Conservation (phyloP, 2,329 filamentous ascomycete genomes). For the Ceratocystis smalleyi region DNA sequence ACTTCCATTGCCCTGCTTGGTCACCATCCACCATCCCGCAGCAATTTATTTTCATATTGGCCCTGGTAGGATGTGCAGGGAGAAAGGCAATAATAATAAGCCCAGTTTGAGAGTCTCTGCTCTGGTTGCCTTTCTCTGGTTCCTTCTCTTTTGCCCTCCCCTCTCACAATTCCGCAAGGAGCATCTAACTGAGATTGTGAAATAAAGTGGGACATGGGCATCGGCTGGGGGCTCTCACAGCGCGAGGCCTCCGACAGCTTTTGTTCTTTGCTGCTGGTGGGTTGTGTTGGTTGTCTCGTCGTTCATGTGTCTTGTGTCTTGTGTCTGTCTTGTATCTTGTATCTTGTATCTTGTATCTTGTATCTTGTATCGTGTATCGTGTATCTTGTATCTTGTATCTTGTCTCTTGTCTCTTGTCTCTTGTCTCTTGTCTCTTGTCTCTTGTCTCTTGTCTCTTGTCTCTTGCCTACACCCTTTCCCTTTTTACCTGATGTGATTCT, state of each 20-base stretch:
- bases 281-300: background rate
- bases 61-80: background rate
- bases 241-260: constrained; percentile 5
- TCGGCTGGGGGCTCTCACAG: background rate
- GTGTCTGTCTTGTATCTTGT: too few species aligned
- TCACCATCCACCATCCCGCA: background rate
- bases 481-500: background rate
- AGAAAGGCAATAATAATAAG: background rate
- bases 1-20: background rate
- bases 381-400: too few species aligned
- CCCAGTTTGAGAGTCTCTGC: background rate
- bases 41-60: background rate
- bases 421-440: too few species aligned
- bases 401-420: too few species aligned
- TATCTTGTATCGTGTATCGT: too few species aligned
- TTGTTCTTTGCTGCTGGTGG: background rate
- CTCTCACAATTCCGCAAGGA: too few species aligned
- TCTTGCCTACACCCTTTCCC: background rate
- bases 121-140: too few species aligned
- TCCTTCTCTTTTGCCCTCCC: too few species aligned
- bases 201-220: background rate
- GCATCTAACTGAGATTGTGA: background rate
- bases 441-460: background rate
- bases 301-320: too few species aligned
- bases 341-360: too few species aligned